phyloP scores from a whole-genome alignment of 169 alveolate genomes.

The Plasmodium inui region DNA sequence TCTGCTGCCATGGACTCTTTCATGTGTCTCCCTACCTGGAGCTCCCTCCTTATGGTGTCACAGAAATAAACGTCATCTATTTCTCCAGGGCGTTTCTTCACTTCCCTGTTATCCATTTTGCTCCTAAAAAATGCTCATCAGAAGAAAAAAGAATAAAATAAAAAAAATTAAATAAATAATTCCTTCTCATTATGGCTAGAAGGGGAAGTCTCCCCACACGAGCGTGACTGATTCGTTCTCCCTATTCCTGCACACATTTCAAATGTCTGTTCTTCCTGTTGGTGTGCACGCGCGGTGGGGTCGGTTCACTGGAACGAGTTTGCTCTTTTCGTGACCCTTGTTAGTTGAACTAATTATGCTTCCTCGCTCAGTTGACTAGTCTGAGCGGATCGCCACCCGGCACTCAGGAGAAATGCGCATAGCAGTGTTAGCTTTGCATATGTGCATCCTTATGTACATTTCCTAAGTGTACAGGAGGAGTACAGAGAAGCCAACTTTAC shows the following conservation, averaged over 20 bases:
- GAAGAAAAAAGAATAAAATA: not conserved
- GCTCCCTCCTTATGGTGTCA: slow-evolving; percentile 27
- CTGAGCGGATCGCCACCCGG: not conserved
- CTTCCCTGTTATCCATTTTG: slow-evolving; percentile 24
- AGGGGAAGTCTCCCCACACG: not conserved
- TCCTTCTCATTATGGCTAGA: not conserved
- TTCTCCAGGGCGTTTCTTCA: not conserved
- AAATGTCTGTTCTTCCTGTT: not conserved
- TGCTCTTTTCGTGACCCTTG: not conserved
- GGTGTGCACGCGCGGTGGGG: not conserved
- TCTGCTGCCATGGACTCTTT: not conserved
- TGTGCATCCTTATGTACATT: not conserved
- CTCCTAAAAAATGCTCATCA: not conserved
- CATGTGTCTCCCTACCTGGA: slow-evolving; percentile 17
- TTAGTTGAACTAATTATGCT: not conserved
- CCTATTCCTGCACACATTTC: not conserved
- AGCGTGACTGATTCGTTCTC: not conserved
- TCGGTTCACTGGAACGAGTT: not conserved
- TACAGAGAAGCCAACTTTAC: not conserved
- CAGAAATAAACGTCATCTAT: slow-evolving; percentile 69
- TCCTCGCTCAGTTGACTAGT: too few relatives aligned
- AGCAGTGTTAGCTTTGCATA: not conserved
- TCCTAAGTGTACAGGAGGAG: not conserved
- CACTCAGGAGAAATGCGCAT: not conserved
- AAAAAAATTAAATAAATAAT: not conserved